phyloP scores from a whole-genome alignment of 345 rosid species.

The Populus tremula region DNA sequence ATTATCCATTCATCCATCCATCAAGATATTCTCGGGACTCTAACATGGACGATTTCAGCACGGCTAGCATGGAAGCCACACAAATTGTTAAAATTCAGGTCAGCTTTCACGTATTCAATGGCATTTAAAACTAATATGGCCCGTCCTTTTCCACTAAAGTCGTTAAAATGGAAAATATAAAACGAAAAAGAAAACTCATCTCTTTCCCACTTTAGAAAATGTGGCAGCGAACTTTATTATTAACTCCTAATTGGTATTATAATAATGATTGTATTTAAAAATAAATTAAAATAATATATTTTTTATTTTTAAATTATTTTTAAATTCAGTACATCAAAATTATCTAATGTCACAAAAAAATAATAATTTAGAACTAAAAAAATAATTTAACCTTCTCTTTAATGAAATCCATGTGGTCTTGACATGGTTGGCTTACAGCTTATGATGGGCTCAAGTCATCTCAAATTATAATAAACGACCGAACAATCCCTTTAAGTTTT shows the following conservation, averaged over 20 bases:
- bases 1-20: neutral
- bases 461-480: neutral
- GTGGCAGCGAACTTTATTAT: too few relatives aligned
- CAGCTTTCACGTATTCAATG: neutral
- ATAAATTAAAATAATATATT: too few relatives aligned
- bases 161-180: neutral
- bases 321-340: too few relatives aligned
- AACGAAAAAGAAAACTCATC: neutral
- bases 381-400: neutral
- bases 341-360: too few relatives aligned
- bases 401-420: too few relatives aligned
- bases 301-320: too few relatives aligned
- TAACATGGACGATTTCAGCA: neutral
- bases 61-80: conserved; percentile 1
- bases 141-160: neutral
- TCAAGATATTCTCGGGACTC: neutral
- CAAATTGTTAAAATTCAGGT: conserved; percentile 13
- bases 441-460: neutral
- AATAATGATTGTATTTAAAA: too few relatives aligned
- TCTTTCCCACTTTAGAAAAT: neutral
- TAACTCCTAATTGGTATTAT: too few relatives aligned
- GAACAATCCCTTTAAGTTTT: conserved; percentile 6
- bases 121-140: neutral
- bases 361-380: neutral
- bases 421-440: neutral